Evolutionary conservation across 2,329 filamentous ascomycete genomes (phyloP).

Genomic region (Orbilia blumenaviensis): DNA sequence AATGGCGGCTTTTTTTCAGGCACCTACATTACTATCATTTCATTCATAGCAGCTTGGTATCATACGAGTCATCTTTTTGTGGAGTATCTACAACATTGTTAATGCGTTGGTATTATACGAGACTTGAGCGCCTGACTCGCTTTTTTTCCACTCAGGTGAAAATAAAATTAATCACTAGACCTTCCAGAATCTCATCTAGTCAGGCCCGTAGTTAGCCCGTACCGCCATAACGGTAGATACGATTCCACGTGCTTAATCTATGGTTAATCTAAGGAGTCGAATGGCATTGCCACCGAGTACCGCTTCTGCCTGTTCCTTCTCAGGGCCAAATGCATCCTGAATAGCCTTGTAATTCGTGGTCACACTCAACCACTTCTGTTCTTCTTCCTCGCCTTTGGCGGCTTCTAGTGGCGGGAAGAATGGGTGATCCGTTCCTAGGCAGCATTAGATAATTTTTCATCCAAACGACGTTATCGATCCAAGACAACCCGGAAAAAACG

Average conservation of each 20-base stretch:
- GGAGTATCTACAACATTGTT: constrained; percentile 16
- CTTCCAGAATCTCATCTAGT: constrained; percentile 1
- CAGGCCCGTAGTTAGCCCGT: constrained; percentile 12
- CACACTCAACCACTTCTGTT: constrained; percentile 63
- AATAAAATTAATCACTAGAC: neutral
- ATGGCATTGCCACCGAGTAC: constrained; percentile 64
- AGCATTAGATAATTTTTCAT: constrained; percentile 35
- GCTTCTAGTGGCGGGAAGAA: constrained; percentile 83
- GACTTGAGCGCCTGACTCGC: constrained; percentile 4
- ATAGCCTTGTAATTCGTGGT: constrained; percentile 64
- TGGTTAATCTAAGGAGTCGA: constrained; percentile 60
- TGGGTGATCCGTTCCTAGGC: constrained; percentile 75
- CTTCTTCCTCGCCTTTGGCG: constrained; percentile 53
- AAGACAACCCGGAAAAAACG: no score
- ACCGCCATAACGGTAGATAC: neutral
- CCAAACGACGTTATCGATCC: neutral
- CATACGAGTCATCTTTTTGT: constrained; percentile 3
- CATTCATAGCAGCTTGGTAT: constrained; percentile 7
- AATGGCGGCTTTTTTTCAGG: constrained; percentile 35
- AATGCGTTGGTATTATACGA: constrained; percentile 7
- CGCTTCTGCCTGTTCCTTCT: constrained; percentile 58
- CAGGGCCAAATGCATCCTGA: constrained; percentile 59
- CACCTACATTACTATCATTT: constrained; percentile 15
- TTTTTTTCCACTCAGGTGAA: neutral
- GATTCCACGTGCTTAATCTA: constrained; percentile 43